These are phyloP conservation scores for Phylloporus sp. DNA, from an alignment of 768 basidiomycete genomes.

Conservation along the genomic window DNA sequence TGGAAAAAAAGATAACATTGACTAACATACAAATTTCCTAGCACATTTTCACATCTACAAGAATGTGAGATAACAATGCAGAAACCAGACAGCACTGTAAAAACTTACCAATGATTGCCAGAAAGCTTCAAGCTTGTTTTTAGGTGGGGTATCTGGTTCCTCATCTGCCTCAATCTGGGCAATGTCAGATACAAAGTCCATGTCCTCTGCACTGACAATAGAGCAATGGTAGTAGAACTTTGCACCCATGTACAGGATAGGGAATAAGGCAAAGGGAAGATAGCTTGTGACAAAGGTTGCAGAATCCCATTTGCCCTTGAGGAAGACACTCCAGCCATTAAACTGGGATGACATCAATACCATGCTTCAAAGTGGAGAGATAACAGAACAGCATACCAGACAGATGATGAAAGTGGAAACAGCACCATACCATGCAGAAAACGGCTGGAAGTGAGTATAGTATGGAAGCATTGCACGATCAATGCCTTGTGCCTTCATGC, in stretches of 20 bases:
- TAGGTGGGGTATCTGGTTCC: constrained; percentile 69
- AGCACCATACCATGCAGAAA: constrained; percentile 53
- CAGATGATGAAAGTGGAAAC: constrained; percentile 45
- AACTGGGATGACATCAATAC: constrained; percentile 39
- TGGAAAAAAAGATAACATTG: no score
- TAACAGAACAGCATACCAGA: constrained; percentile 50
- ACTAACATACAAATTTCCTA: not conserved
- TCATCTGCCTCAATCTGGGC: constrained; percentile 65
- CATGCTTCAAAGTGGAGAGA: not conserved
- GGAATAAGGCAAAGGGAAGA: constrained; percentile 66
- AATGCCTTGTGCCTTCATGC: constrained; percentile 74
- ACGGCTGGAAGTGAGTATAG: constrained; percentile 62
- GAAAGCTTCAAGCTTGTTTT: constrained; percentile 59
- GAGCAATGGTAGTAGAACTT: constrained; percentile 39
- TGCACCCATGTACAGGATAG: constrained; percentile 61
- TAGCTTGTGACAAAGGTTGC: constrained; percentile 83
- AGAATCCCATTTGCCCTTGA: constrained; percentile 46
- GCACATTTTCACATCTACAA: constrained; percentile 18
- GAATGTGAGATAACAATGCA: not conserved
- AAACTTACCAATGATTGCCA: constrained; percentile 77
- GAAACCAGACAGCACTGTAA: not conserved
- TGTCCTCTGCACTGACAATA: constrained; percentile 45
- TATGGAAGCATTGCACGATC: constrained; percentile 71
- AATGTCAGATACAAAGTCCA: constrained; percentile 79
- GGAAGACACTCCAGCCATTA: constrained; percentile 49